phyloP scores from a whole-genome alignment of 2,329 filamentous ascomycete species.

The Aspergillus ochraceoroseus region DNA sequence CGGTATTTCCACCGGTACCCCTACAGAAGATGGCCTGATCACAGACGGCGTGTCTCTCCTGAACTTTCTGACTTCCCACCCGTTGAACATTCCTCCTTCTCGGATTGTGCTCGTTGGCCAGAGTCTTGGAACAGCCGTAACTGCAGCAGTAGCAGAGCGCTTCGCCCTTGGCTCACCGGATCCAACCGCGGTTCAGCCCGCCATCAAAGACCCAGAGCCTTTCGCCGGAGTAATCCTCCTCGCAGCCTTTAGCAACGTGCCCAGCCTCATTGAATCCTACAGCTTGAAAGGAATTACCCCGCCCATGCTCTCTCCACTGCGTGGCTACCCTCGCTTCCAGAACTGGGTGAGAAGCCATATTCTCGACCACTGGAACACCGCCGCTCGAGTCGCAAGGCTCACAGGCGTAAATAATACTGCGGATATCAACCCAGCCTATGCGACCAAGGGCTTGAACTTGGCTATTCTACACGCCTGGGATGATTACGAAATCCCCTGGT shows the following conservation, averaged over 20 bases:
- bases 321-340: conserved; percentile 60
- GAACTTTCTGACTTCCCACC: conserved; percentile 55
- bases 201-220: conserved; percentile 47
- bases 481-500: conserved; percentile 76
- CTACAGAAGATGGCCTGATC: conserved; percentile 75
- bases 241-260: conserved; percentile 70
- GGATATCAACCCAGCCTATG: conserved; percentile 51
- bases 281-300: conserved; percentile 73
- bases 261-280: conserved; percentile 70
- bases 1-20: conserved; percentile 71
- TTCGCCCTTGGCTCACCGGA: conserved; percentile 51
- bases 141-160: conserved; percentile 66
- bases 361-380: conserved; percentile 77
- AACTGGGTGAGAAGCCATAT: conserved; percentile 59
- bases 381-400: conserved; percentile 54
- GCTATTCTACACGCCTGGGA: conserved; percentile 74
- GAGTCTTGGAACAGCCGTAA: conserved; percentile 81
- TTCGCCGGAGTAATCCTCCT: conserved; percentile 79
- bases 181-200: conserved; percentile 38
- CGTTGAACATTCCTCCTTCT: conserved; percentile 61
- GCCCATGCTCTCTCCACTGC: conserved; percentile 66
- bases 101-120: conserved; percentile 80
- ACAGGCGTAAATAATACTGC: conserved; percentile 33
- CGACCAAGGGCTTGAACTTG: conserved; percentile 55
- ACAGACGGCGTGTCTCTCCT: conserved; percentile 69